Evolutionary conservation across 768 basidiomycete genomes (phyloP).

Genomic region (Leccinum uliginosum): DNA sequence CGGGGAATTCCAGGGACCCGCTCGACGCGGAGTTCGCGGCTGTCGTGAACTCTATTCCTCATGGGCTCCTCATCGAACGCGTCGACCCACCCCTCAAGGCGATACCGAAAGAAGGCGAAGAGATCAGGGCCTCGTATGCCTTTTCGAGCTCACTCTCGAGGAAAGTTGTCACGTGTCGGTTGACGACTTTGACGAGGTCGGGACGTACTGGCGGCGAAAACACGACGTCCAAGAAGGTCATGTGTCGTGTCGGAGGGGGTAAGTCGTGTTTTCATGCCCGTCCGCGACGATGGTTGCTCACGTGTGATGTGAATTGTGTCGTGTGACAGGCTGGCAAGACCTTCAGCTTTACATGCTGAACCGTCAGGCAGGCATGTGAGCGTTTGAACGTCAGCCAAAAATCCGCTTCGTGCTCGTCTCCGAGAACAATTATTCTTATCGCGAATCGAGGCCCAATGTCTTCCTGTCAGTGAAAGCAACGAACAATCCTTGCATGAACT

Average conservation of each 20-base stretch:
- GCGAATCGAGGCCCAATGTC: slow-evolving; percentile 4
- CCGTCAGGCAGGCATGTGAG: slow-evolving; percentile 64
- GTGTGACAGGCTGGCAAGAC: slow-evolving; percentile 68
- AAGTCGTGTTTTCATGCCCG: slow-evolving; percentile 23
- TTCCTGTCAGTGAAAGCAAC: slow-evolving; percentile 11
- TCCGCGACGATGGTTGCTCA: slow-evolving; percentile 3
- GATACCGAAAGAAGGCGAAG: slow-evolving; percentile 67
- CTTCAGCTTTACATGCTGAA: slow-evolving; percentile 72
- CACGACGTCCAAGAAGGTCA: slow-evolving; percentile 71
- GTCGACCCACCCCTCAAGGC: slow-evolving; percentile 71
- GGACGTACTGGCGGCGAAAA: slow-evolving; percentile 38
- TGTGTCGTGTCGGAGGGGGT: slow-evolving; percentile 90
- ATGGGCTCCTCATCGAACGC: slow-evolving; percentile 74
- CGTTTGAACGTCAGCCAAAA: background rate
- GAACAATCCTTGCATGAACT: slow-evolving; percentile 24
- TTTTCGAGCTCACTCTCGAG: slow-evolving; percentile 69
- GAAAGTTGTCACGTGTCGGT: slow-evolving; percentile 73
- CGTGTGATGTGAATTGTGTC: background rate
- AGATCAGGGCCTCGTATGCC: slow-evolving; percentile 80
- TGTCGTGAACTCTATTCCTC: slow-evolving; percentile 71
- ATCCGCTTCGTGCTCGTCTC: background rate
- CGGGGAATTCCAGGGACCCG: slow-evolving; percentile 68
- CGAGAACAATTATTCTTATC: background rate
- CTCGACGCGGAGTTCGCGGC: slow-evolving; percentile 76
- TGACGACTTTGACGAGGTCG: slow-evolving; percentile 72